Evolutionary conservation across 192 early-diverging fungal species (phyloP).

Genomic region (Backusella parvicylindrica): DNA sequence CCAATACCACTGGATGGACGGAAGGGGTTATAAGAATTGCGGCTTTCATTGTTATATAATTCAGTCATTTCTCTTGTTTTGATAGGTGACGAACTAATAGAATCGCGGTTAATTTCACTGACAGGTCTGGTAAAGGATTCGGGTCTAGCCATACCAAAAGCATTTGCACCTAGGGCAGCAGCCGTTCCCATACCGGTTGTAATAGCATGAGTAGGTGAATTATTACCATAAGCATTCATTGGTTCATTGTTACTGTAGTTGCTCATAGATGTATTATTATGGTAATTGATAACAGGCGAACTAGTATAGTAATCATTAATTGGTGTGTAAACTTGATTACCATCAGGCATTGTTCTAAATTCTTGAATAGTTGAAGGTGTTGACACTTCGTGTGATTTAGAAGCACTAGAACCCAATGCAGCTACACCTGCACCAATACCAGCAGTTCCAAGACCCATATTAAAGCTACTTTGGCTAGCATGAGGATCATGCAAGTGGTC

Average conservation of each 20-base stretch:
- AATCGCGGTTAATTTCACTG: slow-evolving; percentile 8
- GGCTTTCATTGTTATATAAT: neutral
- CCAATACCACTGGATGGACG: neutral
- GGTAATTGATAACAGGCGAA: neutral
- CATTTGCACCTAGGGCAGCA: neutral
- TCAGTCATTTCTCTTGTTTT: neutral
- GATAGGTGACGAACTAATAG: neutral
- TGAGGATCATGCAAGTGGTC: neutral
- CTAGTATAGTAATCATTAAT: neutral
- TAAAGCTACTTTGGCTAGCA: neutral
- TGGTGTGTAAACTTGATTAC: neutral
- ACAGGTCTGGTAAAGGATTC: slow-evolving; percentile 8
- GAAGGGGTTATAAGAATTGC: neutral
- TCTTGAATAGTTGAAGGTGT: neutral
- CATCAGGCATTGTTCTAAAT: neutral
- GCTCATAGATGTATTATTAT: neutral
- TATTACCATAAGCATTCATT: neutral
- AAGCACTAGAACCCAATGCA: neutral
- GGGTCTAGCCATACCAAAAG: neutral
- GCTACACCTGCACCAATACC: neutral
- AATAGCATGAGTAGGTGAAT: neutral
- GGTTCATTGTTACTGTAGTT: neutral
- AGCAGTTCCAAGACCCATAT: neutral
- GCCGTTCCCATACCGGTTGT: neutral
- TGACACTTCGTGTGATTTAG: neutral